A percentile compares a stretch with the other conserved stretches of the same genome.
Evolutionary conservation across 768 basidiomycete genomes (phyloP).

Genomic region (Lentinula aciculospora): DNA sequence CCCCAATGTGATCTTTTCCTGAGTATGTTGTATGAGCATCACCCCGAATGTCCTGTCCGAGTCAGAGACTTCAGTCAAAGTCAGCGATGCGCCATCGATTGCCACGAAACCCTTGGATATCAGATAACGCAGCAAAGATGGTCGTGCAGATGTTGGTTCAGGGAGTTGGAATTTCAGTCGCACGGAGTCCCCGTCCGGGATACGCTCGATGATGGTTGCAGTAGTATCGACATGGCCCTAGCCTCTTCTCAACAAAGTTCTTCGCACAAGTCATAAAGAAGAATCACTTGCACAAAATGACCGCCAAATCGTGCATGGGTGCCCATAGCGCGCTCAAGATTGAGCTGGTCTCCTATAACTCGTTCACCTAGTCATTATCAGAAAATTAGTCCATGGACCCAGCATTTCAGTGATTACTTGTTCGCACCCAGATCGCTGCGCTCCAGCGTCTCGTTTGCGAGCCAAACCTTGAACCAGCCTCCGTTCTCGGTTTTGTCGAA

Average conservation of each 20-base stretch:
- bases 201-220: conserved; percentile 62
- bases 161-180: conserved; percentile 77
- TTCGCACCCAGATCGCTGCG: conserved; percentile 83
- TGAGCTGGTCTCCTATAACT: conserved; percentile 73
- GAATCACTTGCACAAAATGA: conserved; percentile 88
- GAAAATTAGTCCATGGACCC: conserved; percentile 4
- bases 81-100: conserved; percentile 92
- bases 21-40: conserved; percentile 96
- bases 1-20: conserved; percentile 77
- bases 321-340: conserved; percentile 93
- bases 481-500: conserved; percentile 59
- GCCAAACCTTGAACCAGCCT: conserved; percentile 89
- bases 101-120: conserved; percentile 94
- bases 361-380: conserved; percentile 56
- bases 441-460: conserved; percentile 92
- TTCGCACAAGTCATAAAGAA: not conserved
- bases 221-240: conserved; percentile 95
- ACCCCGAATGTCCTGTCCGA: conserved; percentile 63
- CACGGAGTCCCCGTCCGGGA: conserved; percentile 82
- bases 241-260: not conserved
- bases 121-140: conserved; percentile 72
- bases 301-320: conserved; percentile 91
- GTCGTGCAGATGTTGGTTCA: conserved; percentile 47
- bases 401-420: not conserved
- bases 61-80: conserved; percentile 77